Evolutionary conservation across 1,284 basidiomycete species (phyloP).

Genomic region (Baeospora myosura): DNA sequence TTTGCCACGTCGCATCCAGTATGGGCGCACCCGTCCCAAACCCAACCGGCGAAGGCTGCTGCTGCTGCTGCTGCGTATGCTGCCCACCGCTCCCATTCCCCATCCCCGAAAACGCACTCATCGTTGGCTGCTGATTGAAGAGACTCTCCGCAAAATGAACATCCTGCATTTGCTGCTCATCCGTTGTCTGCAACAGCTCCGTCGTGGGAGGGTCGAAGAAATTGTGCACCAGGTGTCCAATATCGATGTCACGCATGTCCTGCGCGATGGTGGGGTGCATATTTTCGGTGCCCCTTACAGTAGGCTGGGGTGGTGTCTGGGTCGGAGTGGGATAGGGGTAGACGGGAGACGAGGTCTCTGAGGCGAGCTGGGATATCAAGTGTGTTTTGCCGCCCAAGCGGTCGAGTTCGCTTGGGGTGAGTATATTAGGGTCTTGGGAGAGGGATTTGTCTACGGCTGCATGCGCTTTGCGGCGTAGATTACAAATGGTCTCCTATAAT

Average conservation of each 20-base stretch:
- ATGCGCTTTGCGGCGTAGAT: conserved; percentile 44
- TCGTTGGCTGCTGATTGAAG: not conserved
- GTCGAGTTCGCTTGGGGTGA: conserved; percentile 47
- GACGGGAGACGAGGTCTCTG: too few relatives aligned
- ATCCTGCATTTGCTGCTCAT: conserved; percentile 8
- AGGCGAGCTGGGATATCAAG: too few relatives aligned
- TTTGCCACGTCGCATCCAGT: conserved; percentile 58
- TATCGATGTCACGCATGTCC: conserved; percentile 22
- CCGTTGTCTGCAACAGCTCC: not conserved
- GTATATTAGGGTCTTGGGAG: conserved; percentile 17
- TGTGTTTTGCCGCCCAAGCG: conserved; percentile 56
- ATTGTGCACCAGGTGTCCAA: conserved; percentile 13
- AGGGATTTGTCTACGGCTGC: conserved; percentile 35
- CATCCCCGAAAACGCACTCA: conserved; percentile 6
- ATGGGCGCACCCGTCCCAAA: conserved; percentile 23
- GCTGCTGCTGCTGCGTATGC: not conserved
- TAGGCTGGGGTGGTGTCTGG: conserved; percentile 1
- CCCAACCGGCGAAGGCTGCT: conserved; percentile 1
- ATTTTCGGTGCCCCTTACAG: conserved; percentile 3
- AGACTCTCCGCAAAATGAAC: conserved; percentile 1
- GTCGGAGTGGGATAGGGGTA: too few relatives aligned
- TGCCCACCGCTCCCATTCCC: too few relatives aligned
- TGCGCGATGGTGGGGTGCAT: conserved; percentile 25
- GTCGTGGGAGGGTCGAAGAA: conserved; percentile 20
- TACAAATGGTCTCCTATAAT: conserved; percentile 40